Percentiles rank a stretch among this genome's conserved stretches.
These are phyloP conservation scores for Picochlorum sp. DNA, from an alignment of 139 green algal genomes.

Conservation along the genomic window DNA sequence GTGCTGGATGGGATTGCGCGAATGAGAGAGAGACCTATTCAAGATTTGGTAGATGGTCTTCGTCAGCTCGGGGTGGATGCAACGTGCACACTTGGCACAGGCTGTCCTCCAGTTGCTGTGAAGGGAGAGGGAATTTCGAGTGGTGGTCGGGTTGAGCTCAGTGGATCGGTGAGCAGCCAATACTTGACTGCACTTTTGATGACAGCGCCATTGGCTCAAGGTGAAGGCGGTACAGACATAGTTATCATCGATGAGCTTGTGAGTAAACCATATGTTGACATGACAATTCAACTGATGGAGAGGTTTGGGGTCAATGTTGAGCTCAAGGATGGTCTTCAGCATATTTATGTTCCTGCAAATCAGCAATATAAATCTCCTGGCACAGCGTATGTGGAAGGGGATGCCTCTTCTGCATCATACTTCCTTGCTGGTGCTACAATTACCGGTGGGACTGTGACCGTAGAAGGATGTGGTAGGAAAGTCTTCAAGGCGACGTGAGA, in stretches of 20 bases:
- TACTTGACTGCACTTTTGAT: constrained; percentile 98
- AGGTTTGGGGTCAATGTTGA: constrained; percentile 77
- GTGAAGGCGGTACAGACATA: constrained; percentile 52
- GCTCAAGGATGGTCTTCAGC: constrained; percentile 63
- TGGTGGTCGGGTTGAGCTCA: constrained; percentile 52
- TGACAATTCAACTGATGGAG: constrained; percentile 98
- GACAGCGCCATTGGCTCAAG: constrained; percentile 81
- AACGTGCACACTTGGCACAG: constrained; percentile 84
- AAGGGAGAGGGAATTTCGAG: constrained; percentile 71
- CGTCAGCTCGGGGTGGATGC: constrained; percentile 91
- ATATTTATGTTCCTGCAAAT: constrained; percentile 54
- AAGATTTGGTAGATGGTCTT: constrained; percentile 82
- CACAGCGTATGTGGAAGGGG: constrained; percentile 90
- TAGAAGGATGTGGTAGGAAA: constrained; percentile 92
- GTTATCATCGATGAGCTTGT: constrained; percentile 91
- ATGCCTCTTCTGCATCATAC: constrained; percentile 91
- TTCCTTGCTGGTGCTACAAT: constrained; percentile 94
- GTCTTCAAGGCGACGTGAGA: constrained; percentile 86
- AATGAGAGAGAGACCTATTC: constrained; percentile 93
- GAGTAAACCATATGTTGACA: constrained; percentile 93
- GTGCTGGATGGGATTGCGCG: constrained; percentile 80
- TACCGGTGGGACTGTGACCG: constrained; percentile 78
- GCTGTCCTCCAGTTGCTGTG: constrained; percentile 88
- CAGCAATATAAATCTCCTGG: constrained; percentile 86
- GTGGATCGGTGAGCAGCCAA: constrained; percentile 73